Evolutionary conservation across 2,329 filamentous ascomycete species (phyloP).

Genomic region (Talaromyces sp.): DNA sequence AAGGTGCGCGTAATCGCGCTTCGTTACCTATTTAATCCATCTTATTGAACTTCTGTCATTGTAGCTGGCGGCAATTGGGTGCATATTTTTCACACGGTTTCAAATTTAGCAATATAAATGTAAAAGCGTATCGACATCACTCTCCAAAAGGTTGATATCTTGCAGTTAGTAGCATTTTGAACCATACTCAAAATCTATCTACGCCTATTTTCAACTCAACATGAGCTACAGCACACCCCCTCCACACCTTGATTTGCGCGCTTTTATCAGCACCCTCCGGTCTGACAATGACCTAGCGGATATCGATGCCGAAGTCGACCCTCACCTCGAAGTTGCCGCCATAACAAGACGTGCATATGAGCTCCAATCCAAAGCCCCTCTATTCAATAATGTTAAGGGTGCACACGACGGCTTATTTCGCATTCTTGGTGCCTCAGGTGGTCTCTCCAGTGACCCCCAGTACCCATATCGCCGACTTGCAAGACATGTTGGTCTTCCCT

Average conservation of each 20-base stretch:
- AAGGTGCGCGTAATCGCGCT: too few relatives aligned
- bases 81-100: too few relatives aligned
- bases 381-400: conserved; percentile 54
- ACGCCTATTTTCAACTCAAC: too few relatives aligned
- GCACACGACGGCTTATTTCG: conserved; percentile 46
- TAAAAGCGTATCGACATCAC: too few relatives aligned
- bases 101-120: too few relatives aligned
- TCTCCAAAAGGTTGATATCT: too few relatives aligned
- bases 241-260: conserved; percentile 39
- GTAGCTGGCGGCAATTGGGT: too few relatives aligned
- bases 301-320: conserved; percentile 43
- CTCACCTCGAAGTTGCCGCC: conserved; percentile 47
- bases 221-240: too few relatives aligned
- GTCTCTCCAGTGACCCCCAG: conserved; percentile 32
- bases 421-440: conserved; percentile 47
- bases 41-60: too few relatives aligned
- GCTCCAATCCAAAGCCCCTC: conserved; percentile 46
- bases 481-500: conserved; percentile 41
- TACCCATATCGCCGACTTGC: conserved; percentile 44
- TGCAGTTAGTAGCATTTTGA: too few relatives aligned
- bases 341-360: conserved; percentile 49
- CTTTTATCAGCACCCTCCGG: conserved; percentile 41
- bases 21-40: too few relatives aligned
- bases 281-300: conserved; percentile 43
- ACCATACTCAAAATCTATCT: too few relatives aligned